These are phyloP conservation scores for Whalleya microplaca DNA, from an alignment of 2,329 filamentous ascomycete species.

Conservation along the genomic window DNA sequence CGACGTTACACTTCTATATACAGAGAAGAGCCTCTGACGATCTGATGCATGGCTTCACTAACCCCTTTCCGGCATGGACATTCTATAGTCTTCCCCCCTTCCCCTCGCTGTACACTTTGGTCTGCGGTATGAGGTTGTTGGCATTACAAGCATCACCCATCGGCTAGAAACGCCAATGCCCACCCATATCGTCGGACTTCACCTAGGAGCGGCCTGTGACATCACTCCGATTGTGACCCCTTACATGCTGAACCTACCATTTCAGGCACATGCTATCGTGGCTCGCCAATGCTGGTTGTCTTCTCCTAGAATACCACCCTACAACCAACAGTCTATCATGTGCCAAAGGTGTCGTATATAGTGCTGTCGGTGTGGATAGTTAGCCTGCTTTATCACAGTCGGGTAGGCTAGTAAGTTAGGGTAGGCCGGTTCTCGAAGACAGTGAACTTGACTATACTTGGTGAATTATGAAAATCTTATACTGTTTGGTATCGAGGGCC, in stretches of 20 bases:
- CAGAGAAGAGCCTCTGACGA: constrained; percentile 22
- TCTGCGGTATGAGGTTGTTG: background rate
- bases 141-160: background rate
- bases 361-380: no score
- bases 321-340: no score
- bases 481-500: constrained; percentile 2
- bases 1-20: no score
- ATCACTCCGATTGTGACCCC: constrained; percentile 14
- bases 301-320: no score
- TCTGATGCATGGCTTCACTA: constrained; percentile 22
- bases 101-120: constrained; percentile 2
- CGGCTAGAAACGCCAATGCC: no score
- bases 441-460: no score
- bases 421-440: no score
- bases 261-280: constrained; percentile 9
- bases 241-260: constrained; percentile 11
- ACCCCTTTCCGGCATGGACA: constrained; percentile 9
- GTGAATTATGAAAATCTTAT: constrained; percentile 19
- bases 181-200: constrained; percentile 19
- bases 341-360: no score
- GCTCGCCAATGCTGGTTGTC: background rate
- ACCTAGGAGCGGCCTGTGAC: constrained; percentile 12
- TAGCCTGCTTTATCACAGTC: no score
- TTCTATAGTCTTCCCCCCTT: constrained; percentile 10
- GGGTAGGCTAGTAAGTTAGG: no score